Conservation (phyloP, 78 protist species). For the Dictyostelium firmibasis region DNA sequence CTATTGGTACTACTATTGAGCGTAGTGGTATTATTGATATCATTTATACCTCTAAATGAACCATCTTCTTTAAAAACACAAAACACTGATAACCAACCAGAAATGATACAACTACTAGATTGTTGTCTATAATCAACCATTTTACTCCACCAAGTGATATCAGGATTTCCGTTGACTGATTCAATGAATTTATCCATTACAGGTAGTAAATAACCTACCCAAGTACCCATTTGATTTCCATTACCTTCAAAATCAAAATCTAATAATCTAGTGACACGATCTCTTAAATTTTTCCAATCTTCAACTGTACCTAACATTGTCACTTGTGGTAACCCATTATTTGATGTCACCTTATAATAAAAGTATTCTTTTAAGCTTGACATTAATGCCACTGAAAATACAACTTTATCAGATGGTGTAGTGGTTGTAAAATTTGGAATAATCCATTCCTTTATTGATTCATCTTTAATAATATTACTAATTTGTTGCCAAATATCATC, state of each 20-base stretch:
- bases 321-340: constrained; percentile 55
- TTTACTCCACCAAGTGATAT: constrained; percentile 43
- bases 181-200: constrained; percentile 53
- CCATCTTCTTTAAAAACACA: not conserved
- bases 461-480: constrained; percentile 11
- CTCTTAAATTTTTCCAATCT: constrained; percentile 19
- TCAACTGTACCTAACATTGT: constrained; percentile 6
- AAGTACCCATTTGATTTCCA: constrained; percentile 16
- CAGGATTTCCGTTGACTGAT: constrained; percentile 17
- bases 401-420: constrained; percentile 38
- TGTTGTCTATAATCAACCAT: constrained; percentile 28
- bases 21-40: too few relatives aligned
- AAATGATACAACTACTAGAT: not conserved
- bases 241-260: constrained; percentile 8
- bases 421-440: constrained; percentile 61
- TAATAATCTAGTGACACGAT: not conserved
- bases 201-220: constrained; percentile 19
- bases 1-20: not conserved
- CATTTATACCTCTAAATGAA: not conserved
- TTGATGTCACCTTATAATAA: not conserved
- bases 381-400: constrained; percentile 44
- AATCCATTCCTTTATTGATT: constrained; percentile 26
- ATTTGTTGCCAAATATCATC: constrained; percentile 24
- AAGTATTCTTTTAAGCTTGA: constrained; percentile 64
- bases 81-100: constrained; percentile 22